Base-by-base conservation (phyloP, 2,329 filamentous ascomycete genomes). In the Botryotinia calthae region DNA sequence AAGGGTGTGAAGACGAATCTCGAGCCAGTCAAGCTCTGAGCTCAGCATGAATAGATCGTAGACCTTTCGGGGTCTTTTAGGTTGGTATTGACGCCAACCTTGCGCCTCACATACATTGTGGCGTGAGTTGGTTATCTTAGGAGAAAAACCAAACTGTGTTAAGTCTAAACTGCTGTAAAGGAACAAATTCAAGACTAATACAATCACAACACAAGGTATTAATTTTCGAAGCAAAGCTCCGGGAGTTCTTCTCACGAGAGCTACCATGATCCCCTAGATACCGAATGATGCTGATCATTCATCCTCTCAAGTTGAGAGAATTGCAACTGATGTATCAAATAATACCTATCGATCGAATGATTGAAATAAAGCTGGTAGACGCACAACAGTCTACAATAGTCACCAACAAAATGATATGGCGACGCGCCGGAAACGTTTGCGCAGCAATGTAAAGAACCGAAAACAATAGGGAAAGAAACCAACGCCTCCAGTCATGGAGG, bases 11-110 rank as follows among this genome's bases (percentile, higher is more conserved):
- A 91, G 83, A 25, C 89, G 87, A 65, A 91, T 87, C 78, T 91
- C 89, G 59, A 91, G 84, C 85, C 88, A 89, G 81, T 91, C 89
- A 20, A 91, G 83, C 81, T 91, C 89, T 4, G 84, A 86, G 76
- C 89, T 90, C 76, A 91, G 81, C 83, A 90, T 86, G 77, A 90
- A 84, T 2, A 91, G 82, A 78, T 91, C 89, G 79, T 88, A 89
- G 46, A 89, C 82, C 78, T 87, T 88, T 65, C 87, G 84, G 1
- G 51, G 70, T 25, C 37, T 59, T 37, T 59, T 31, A 16, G 51
- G n/a, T 31, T 40, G 51, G 40, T 72, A 70, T 51, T 71, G 44
- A 62, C 64, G 44, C 74, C 72, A 75, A 25, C 71, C 58, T 64
- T 76, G 74, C 12, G 65, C 65, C 18, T 31, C 18, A 42, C 65